Evolutionary conservation across 1,284 basidiomycete species (phyloP), one percentile per base, ranked within the genome.

Genomic region (Xerocomus minutiporus): DNA sequence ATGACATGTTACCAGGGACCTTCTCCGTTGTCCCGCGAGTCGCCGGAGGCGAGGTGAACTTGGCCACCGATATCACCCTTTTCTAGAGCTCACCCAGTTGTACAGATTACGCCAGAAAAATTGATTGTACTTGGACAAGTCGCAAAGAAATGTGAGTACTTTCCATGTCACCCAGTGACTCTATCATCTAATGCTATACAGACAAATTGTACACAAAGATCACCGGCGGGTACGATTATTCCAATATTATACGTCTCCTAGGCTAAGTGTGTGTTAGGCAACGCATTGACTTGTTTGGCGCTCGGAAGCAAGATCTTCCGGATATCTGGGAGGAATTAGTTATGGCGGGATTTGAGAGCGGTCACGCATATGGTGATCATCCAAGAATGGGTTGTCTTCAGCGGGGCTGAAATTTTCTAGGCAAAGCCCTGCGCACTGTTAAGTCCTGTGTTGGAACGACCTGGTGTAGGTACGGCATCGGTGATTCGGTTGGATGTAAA

Each of bases 381-480:
- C 31, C 13, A 7, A 17, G 8, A 70, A 35, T 20, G 11, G 2
- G 1, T 31, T 55, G 7, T 12, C 17, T 42, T 41, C 23, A n/a
- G 9, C 23, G 17, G 32, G 9, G 7, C 26, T 31, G 9, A 57
- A 26, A 65, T 45, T 36, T 48, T 7, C 28, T 41, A 73, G 72
- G 81, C 26, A 83, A 84, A 62, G 61, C 78, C 2, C 61, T 74
- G 39, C 64, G 82, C 28, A 81, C 81, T 0, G 80, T 84, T 57
- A 84, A 84, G 68, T 78, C 76, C 1, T 84, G 82, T 55, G 73
- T 81, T 42, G 79, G 81, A 12, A 76, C 74, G 8, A 76, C 74
- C 15, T 86, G 87, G 86, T 91, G 88, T 63, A 79, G 88, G 11
- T 90, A 82, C 60, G 88, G 88, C 8, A 75, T 89, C 12, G 86